A percentile compares a stretch with the other conserved stretches of the same genome.
These are phyloP conservation scores for Senna tora DNA, from an alignment of 306 rosid genomes.

Conservation along the genomic window DNA sequence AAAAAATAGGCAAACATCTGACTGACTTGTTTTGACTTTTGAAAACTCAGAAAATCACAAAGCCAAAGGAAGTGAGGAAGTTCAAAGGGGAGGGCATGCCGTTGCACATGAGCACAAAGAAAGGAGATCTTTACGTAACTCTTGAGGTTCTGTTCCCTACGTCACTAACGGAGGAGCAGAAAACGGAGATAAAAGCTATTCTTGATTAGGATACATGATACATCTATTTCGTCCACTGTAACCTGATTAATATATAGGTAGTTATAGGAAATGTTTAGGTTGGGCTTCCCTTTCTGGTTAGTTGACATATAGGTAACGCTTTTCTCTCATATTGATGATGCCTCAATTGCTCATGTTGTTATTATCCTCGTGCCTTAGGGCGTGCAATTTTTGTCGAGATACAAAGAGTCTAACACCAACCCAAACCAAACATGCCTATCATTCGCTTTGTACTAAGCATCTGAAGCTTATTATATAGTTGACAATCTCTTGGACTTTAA, in stretches of 20 bases:
- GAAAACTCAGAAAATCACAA: conserved; percentile 81
- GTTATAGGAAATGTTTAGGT: conserved; percentile 29
- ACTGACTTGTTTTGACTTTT: conserved; percentile 37
- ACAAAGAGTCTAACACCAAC: background rate
- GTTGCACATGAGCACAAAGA: conserved; percentile 81
- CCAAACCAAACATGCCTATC: too few species aligned
- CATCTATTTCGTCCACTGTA: conserved; percentile 26
- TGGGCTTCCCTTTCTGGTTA: conserved; percentile 24
- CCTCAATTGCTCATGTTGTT: conserved; percentile 5
- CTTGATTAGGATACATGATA: conserved; percentile 64
- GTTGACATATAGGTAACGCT: conserved; percentile 2
- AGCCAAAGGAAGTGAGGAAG: conserved; percentile 89
- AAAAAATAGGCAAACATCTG: conserved; percentile 11
- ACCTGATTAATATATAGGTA: conserved; percentile 38
- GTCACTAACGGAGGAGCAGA: conserved; percentile 78
- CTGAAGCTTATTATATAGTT: too few species aligned
- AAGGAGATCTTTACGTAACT: conserved; percentile 80
- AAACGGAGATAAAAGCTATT: conserved; percentile 65
- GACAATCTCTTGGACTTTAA: too few species aligned
- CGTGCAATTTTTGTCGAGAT: conserved; percentile 6
- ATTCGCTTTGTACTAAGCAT: too few species aligned
- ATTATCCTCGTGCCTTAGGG: conserved; percentile 25
- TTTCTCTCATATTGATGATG: conserved; percentile 8
- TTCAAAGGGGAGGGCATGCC: conserved; percentile 99
- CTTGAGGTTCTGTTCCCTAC: conserved; percentile 91